Evolutionary conservation across 169 alveolate species (phyloP).

Genomic region (Eimeria maxima): DNA sequence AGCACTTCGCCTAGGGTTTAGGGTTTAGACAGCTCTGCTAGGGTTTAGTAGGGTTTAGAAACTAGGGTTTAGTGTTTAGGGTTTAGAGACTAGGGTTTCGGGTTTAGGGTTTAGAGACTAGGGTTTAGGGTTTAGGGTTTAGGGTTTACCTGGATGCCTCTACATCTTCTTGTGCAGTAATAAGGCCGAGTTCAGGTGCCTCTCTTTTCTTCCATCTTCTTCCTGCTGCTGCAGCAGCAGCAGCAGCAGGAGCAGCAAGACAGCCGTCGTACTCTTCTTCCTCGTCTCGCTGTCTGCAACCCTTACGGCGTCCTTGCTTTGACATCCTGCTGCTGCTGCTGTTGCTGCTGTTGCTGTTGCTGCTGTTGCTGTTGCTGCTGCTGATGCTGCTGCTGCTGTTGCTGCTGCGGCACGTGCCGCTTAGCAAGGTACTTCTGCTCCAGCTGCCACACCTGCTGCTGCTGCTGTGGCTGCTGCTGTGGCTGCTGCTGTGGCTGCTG

Average conservation of each 20-base stretch:
- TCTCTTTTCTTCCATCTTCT: neutral
- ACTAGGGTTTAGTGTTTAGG: no score
- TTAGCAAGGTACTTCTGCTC: no score
- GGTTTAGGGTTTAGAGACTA: neutral
- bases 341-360: neutral
- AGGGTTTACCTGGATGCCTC: constrained; percentile 28
- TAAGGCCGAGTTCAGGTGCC: neutral
- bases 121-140: constrained; percentile 35
- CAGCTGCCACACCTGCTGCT: neutral
- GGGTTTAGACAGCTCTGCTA: no score
- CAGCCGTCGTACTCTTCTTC: neutral
- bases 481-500: neutral
- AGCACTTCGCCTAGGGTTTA: no score
- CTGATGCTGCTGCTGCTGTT: neutral
- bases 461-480: no score
- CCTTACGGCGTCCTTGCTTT: constrained; percentile 5
- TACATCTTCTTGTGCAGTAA: neutral
- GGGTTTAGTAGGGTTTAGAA: no score
- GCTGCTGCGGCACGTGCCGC: no score
- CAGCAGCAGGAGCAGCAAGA: no score
- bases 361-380: neutral
- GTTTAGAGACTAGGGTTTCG: no score
- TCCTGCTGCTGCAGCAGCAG: no score
- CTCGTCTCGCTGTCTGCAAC: neutral
- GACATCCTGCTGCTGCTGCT: constrained; percentile 1